A percentile compares a stretch with the other conserved stretches of the same genome.
These are phyloP conservation scores for Eucalyptus camaldulensis DNA, from an alignment of 345 rosid genomes.

Conservation along the genomic window DNA sequence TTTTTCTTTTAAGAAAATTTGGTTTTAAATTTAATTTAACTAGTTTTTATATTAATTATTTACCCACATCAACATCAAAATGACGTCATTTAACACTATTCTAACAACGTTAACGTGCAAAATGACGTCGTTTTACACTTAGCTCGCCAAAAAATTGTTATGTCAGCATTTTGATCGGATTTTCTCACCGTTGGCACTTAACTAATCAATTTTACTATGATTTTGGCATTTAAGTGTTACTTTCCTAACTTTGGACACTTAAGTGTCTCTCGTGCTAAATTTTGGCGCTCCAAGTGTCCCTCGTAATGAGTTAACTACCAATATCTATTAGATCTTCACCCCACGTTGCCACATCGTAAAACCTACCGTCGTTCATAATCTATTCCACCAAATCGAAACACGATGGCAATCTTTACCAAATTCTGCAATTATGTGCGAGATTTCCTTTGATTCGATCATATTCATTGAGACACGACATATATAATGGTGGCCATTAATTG, in stretches of 20 bases:
- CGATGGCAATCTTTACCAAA: neutral
- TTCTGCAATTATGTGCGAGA: neutral
- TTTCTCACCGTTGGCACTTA: rapidly evolving
- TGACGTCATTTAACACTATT: no score
- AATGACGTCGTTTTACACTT: no score
- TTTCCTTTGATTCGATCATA: neutral
- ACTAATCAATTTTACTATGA: no score
- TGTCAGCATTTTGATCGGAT: rapidly evolving
- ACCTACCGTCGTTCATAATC: neutral
- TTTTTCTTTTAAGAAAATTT: no score
- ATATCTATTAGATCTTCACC: neutral
- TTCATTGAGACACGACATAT: neutral
- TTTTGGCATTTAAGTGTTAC: no score
- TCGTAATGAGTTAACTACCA: neutral
- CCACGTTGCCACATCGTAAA: neutral
- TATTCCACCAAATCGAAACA: neutral
- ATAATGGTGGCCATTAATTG: neutral
- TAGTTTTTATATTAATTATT: no score
- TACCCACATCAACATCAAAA: no score
- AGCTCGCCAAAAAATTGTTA: rapidly evolving
- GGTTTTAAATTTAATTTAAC: no score
- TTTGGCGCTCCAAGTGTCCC: no score
- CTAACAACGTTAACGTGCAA: no score
- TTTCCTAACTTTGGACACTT: no score
- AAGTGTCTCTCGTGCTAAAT: no score